Conservation (phyloP, 2,329 filamentous ascomycete genomes). For the Hypoxylon sp. region DNA sequence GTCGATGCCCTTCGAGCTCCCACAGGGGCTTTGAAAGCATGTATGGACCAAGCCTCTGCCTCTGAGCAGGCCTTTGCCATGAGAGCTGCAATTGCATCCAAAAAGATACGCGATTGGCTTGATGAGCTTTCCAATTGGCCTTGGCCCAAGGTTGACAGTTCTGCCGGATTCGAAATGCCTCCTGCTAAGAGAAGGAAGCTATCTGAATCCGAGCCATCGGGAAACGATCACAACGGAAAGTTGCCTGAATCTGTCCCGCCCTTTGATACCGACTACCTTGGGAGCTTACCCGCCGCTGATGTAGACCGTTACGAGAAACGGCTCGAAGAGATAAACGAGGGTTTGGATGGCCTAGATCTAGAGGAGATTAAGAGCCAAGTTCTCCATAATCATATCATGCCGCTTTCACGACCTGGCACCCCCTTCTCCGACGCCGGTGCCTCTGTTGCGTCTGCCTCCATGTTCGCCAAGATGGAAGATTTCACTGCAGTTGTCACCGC, state of each 20-base stretch:
- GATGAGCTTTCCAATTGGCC: constrained; percentile 76
- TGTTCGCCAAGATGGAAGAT: constrained; percentile 84
- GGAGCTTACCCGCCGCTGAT: constrained; percentile 76
- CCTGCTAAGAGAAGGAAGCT: constrained; percentile 59
- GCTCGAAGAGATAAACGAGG: constrained; percentile 79
- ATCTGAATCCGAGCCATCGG: constrained; percentile 47
- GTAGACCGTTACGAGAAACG: constrained; percentile 79
- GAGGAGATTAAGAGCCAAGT: constrained; percentile 94
- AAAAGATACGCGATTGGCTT: constrained; percentile 81
- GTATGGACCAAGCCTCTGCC: constrained; percentile 73
- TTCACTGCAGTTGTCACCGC: constrained; percentile 91
- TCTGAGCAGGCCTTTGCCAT: constrained; percentile 80
- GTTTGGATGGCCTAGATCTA: constrained; percentile 78
- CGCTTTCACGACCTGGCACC: constrained; percentile 67
- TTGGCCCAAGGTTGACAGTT: constrained; percentile 67
- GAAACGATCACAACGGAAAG: constrained; percentile 42
- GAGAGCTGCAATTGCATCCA: constrained; percentile 78
- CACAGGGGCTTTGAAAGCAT: constrained; percentile 67
- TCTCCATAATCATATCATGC: constrained; percentile 82
- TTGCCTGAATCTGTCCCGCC: constrained; percentile 49
- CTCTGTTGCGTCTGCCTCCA: constrained; percentile 59
- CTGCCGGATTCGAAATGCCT: constrained; percentile 69
- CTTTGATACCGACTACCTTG: constrained; percentile 69
- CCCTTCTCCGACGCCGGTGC: constrained; percentile 64
- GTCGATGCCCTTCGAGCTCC: constrained; percentile 72